phyloP scores from a whole-genome alignment of 495 filamentous ascomycete genomes.

The Chaetomium cochliodes region DNA sequence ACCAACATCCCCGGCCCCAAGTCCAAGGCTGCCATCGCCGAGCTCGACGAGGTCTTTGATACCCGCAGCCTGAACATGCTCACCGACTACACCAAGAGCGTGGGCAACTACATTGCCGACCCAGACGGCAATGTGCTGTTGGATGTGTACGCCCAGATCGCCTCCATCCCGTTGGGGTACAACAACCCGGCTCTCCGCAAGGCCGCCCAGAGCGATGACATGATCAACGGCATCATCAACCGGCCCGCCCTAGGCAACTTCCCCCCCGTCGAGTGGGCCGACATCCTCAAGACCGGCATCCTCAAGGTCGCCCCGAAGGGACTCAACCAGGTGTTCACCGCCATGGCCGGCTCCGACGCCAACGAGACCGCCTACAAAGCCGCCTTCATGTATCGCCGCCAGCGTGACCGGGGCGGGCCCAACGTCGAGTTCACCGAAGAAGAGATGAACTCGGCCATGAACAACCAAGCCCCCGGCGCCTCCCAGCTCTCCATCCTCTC shows the following conservation, averaged over 20 bases:
- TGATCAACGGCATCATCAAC: constrained; percentile 84
- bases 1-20: constrained; percentile 83
- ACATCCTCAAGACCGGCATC: constrained; percentile 81
- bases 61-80: constrained; percentile 92
- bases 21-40: constrained; percentile 60
- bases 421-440: constrained; percentile 80
- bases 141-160: constrained; percentile 93
- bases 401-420: constrained; percentile 79
- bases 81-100: constrained; percentile 73
- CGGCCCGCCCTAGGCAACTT: constrained; percentile 96
- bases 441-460: constrained; percentile 77
- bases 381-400: constrained; percentile 95
- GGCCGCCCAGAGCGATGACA: constrained; percentile 71
- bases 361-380: constrained; percentile 99
- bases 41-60: constrained; percentile 84
- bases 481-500: constrained; percentile 87
- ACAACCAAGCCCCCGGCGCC: constrained; percentile 78
- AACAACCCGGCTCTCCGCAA: constrained; percentile 81
- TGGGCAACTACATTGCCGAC: constrained; percentile 79
- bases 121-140: constrained; percentile 79
- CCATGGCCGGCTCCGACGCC: constrained; percentile 91
- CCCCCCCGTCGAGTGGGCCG: constrained; percentile 83
- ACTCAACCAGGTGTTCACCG: constrained; percentile 94
- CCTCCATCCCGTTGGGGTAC: constrained; percentile 96
- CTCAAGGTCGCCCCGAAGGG: constrained; percentile 88